Percentiles rank a stretch among this genome's conserved stretches.
phyloP scores from a whole-genome alignment of 2,329 filamentous ascomycete genomes.

The Aspergillus hortae region DNA sequence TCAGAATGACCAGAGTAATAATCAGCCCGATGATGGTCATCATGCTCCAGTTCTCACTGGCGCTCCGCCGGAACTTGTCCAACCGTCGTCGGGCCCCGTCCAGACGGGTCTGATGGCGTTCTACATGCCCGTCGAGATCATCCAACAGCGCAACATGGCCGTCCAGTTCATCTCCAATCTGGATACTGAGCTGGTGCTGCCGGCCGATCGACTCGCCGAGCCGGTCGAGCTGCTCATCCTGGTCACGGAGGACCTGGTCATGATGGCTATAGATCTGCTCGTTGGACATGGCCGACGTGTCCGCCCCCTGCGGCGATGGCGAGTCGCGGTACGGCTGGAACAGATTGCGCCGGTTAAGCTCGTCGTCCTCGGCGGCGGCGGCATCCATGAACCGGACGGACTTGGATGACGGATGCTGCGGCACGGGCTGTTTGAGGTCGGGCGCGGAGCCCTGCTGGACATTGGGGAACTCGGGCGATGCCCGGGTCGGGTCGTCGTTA shows the following conservation, averaged over 20 bases:
- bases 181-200: slow-evolving; percentile 88
- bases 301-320: slow-evolving; percentile 43
- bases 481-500: slow-evolving; percentile 10
- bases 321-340: slow-evolving; percentile 60
- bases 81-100: slow-evolving; percentile 71
- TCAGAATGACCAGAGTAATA: slow-evolving; percentile 74
- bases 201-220: slow-evolving; percentile 82
- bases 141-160: slow-evolving; percentile 85
- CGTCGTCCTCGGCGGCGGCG: slow-evolving; percentile 50
- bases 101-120: slow-evolving; percentile 73
- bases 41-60: slow-evolving; percentile 84
- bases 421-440: slow-evolving; percentile 41
- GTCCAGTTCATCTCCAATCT: slow-evolving; percentile 94
- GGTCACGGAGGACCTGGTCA: slow-evolving; percentile 72
- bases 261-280: slow-evolving; percentile 86
- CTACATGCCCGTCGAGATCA: slow-evolving; percentile 78
- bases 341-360: slow-evolving; percentile 54
- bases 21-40: slow-evolving; percentile 77
- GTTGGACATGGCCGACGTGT: slow-evolving; percentile 65
- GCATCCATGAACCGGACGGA: slow-evolving; percentile 81
- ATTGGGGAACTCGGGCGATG: slow-evolving; percentile 57
- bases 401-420: slow-evolving; percentile 54
- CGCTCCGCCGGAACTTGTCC: slow-evolving; percentile 67
- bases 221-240: slow-evolving; percentile 88
- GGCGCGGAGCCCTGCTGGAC: slow-evolving; percentile 46